Conservation (phyloP, 2,329 filamentous ascomycete genomes). For the Amesomyces nigricolor region DNA sequence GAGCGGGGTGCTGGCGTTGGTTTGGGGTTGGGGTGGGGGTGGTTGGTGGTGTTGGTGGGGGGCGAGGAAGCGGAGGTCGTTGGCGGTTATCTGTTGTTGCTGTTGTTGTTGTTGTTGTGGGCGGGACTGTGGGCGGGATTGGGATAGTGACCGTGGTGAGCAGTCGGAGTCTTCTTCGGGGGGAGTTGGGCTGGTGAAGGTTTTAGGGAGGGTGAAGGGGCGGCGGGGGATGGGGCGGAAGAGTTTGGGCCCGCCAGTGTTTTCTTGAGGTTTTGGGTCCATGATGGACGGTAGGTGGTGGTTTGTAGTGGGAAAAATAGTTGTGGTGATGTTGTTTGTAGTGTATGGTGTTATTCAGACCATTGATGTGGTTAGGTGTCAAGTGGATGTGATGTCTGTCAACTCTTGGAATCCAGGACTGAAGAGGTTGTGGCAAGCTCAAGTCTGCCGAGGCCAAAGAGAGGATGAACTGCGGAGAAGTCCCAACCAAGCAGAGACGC, state of each 20-base stretch:
- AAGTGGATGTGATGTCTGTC: too few relatives aligned
- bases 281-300: not conserved
- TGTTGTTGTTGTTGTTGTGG: too few relatives aligned
- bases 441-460: not conserved
- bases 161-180: constrained; percentile 33
- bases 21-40: constrained; percentile 26
- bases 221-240: constrained; percentile 67
- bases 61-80: constrained; percentile 39
- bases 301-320: not conserved
- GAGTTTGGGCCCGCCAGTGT: constrained; percentile 43
- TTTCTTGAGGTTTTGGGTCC: not conserved
- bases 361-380: too few relatives aligned
- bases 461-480: not conserved
- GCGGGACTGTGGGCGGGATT: constrained; percentile 18
- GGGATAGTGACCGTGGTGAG: constrained; percentile 14
- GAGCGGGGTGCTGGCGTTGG: constrained; percentile 37
- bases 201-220: constrained; percentile 54
- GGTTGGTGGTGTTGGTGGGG: constrained; percentile 25
- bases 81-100: constrained; percentile 40
- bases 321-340: too few relatives aligned
- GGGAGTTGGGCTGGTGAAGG: constrained; percentile 42
- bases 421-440: too few relatives aligned
- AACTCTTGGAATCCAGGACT: too few relatives aligned
- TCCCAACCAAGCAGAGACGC: not conserved
- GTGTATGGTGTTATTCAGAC: too few relatives aligned